Evolutionary conservation across 1,139 yeast genomes (phyloP).

Genomic region (Yamadazyma triangularis): DNA sequence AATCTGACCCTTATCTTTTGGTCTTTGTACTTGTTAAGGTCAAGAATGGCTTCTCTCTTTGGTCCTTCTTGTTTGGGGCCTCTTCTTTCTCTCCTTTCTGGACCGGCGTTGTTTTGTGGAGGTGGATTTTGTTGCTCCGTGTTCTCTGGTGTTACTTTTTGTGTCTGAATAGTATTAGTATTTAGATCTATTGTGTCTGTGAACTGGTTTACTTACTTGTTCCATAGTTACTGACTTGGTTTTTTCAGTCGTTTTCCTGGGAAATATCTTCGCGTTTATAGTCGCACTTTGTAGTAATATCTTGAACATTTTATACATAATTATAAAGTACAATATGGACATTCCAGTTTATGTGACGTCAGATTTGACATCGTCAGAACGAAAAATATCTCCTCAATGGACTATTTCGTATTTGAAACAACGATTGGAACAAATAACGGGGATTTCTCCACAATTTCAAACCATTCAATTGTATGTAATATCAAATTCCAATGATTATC

Average conservation of each 20-base stretch:
- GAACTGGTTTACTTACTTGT: too few relatives aligned
- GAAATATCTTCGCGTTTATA: too few relatives aligned
- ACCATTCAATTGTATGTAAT: constrained; percentile 31
- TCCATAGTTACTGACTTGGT: too few relatives aligned
- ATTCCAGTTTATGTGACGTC: constrained; percentile 55
- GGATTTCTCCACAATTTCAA: constrained; percentile 64
- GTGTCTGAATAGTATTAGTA: too few relatives aligned
- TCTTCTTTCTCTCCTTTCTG: constrained; percentile 22
- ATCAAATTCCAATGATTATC: constrained; percentile 13
- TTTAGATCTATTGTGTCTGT: too few relatives aligned
- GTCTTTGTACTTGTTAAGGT: constrained; percentile 74
- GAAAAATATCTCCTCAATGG: constrained; percentile 67
- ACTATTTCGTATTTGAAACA: constrained; percentile 49
- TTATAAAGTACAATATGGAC: too few relatives aligned
- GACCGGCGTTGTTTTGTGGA: too few relatives aligned
- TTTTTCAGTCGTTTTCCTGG: too few relatives aligned
- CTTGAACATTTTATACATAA: too few relatives aligned
- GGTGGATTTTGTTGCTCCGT: too few relatives aligned
- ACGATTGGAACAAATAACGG: constrained; percentile 70
- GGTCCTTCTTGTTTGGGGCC: constrained; percentile 75
- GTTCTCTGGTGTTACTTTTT: too few relatives aligned
- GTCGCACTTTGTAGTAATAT: too few relatives aligned
- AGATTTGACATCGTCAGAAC: constrained; percentile 63
- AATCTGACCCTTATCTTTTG: constrained; percentile 72
- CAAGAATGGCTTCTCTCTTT: constrained; percentile 84